phyloP scores from a whole-genome alignment of 2,329 filamentous ascomycete species.

The Lithohypha guttulata region DNA sequence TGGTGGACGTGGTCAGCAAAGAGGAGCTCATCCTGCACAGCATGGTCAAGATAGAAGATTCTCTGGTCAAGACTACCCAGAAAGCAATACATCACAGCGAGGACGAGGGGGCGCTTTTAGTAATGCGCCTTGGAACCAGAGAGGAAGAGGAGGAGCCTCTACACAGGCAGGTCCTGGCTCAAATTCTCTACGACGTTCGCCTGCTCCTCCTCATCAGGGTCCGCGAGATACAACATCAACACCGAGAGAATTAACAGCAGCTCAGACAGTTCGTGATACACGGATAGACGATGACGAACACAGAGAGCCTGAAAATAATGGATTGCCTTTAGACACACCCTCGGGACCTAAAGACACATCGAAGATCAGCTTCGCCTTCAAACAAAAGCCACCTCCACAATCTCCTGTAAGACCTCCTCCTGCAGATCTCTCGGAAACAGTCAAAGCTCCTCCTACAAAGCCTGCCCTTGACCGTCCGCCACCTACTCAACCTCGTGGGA shows the following conservation, averaged over 20 bases:
- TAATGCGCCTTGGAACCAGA: constrained; percentile 60
- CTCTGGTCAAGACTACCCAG: constrained; percentile 10
- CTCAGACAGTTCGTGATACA: constrained; percentile 53
- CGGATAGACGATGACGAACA: constrained; percentile 52
- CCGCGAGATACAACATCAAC: constrained; percentile 27
- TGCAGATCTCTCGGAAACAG: constrained; percentile 36
- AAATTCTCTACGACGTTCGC: constrained; percentile 27
- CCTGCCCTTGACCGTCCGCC: constrained; percentile 29
- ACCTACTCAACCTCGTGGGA: constrained; percentile 31
- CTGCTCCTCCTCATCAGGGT: constrained; percentile 23
- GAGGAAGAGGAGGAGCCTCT: constrained; percentile 32
- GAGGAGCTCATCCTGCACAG: constrained; percentile 47
- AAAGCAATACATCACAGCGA: constrained; percentile 26
- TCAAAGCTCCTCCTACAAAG: constrained; percentile 16
- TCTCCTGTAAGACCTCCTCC: constrained; percentile 42
- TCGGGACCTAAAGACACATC: constrained; percentile 45
- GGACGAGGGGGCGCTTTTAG: constrained; percentile 51
- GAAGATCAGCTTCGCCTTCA: constrained; percentile 92
- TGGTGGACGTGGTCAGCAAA: constrained; percentile 45
- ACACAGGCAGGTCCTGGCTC: constrained; percentile 28
- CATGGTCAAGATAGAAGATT: constrained; percentile 21
- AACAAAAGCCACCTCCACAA: constrained; percentile 56
- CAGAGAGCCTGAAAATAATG: constrained; percentile 46
- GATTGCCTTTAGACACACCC: constrained; percentile 41
- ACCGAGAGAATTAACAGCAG: constrained; percentile 49